Percentiles rank a stretch among this genome's conserved stretches.
Evolutionary conservation across 352 stramenopile genomes (phyloP).

Genomic region (Achlya hypogyna): DNA sequence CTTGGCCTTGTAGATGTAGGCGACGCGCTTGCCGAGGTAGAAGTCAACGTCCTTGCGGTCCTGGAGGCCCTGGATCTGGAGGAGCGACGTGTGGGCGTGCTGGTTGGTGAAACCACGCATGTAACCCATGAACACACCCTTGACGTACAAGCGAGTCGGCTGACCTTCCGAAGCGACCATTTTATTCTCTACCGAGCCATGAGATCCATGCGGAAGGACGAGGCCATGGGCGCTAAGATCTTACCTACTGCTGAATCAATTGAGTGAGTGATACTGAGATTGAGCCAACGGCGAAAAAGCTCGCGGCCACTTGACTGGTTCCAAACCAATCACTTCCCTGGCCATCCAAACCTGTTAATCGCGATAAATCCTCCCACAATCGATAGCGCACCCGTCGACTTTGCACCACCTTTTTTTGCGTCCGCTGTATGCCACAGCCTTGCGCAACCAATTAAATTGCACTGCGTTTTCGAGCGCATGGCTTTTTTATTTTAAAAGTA

Average conservation of each 20-base stretch:
- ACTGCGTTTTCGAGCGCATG: not conserved
- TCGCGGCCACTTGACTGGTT: slow-evolving; percentile 17
- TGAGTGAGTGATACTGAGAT: slow-evolving; percentile 22
- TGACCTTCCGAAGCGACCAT: slow-evolving; percentile 88
- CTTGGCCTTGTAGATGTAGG: slow-evolving; percentile 99
- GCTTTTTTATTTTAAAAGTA: not conserved
- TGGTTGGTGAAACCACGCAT: slow-evolving; percentile 96
- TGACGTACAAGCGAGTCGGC: slow-evolving; percentile 96
- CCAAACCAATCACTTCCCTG: slow-evolving; percentile 19
- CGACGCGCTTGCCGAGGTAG: slow-evolving; percentile 99
- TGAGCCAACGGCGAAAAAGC: not conserved
- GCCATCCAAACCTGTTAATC: slow-evolving; percentile 11
- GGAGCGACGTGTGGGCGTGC: slow-evolving; percentile 96
- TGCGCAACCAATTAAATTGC: too few species aligned
- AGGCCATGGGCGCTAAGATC: not conserved
- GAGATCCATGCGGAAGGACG: not conserved
- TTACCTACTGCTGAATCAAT: slow-evolving; percentile 23
- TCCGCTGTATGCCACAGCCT: too few species aligned
- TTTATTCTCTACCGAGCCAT: slow-evolving; percentile 51
- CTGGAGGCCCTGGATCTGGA: slow-evolving; percentile 99
- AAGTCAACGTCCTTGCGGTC: slow-evolving; percentile 98
- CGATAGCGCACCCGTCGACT: not conserved
- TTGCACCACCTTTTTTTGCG: not conserved
- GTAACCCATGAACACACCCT: slow-evolving; percentile 98
- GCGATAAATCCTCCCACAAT: slow-evolving; percentile 10